Percentiles rank a stretch among this genome's conserved stretches.
phyloP scores from a whole-genome alignment of 2,329 filamentous ascomycete genomes.

The Cordyceps cateniannulata region DNA sequence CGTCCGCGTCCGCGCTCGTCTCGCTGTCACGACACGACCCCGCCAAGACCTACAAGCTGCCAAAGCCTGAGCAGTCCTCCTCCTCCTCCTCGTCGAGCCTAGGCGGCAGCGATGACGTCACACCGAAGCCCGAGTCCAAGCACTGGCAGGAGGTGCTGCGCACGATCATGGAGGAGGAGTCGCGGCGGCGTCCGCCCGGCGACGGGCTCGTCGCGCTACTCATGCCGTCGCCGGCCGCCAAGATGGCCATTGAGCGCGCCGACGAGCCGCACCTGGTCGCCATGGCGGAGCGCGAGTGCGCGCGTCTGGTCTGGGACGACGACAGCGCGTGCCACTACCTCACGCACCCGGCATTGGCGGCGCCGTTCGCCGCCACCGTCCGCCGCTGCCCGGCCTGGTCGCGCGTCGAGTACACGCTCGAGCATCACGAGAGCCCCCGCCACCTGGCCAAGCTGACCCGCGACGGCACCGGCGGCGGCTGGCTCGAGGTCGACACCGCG shows the following conservation, averaged over 20 bases:
- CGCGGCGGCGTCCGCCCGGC: constrained; percentile 46
- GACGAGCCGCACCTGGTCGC: constrained; percentile 52
- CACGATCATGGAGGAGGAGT: constrained; percentile 51
- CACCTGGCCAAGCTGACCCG: constrained; percentile 55
- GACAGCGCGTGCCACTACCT: constrained; percentile 51
- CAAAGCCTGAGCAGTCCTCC: constrained; percentile 18
- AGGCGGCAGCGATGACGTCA: constrained; percentile 26
- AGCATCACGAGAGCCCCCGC: constrained; percentile 56
- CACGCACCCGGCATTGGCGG: constrained; percentile 57
- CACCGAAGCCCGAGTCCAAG: constrained; percentile 30
- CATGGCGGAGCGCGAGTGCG: constrained; percentile 63
- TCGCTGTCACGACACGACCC: constrained; percentile 55
- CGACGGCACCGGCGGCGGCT: constrained; percentile 53
- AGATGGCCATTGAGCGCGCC: constrained; percentile 54
- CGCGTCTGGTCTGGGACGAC: constrained; percentile 64
- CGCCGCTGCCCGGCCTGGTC: constrained; percentile 53
- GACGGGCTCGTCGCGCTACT: constrained; percentile 62
- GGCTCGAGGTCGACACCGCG: constrained; percentile 54
- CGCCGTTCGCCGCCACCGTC: constrained; percentile 55
- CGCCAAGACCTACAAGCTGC: constrained; percentile 46
- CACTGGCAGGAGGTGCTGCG: constrained; percentile 52
- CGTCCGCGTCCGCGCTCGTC: constrained; percentile 56
- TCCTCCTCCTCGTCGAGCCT: constrained; percentile 22
- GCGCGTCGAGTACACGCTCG: constrained; percentile 57
- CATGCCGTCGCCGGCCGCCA: constrained; percentile 59